A percentile compares a stretch with the other conserved stretches of the same genome.
Conservation (phyloP, 257 asterid species). For the Gentiana straminea region DNA sequence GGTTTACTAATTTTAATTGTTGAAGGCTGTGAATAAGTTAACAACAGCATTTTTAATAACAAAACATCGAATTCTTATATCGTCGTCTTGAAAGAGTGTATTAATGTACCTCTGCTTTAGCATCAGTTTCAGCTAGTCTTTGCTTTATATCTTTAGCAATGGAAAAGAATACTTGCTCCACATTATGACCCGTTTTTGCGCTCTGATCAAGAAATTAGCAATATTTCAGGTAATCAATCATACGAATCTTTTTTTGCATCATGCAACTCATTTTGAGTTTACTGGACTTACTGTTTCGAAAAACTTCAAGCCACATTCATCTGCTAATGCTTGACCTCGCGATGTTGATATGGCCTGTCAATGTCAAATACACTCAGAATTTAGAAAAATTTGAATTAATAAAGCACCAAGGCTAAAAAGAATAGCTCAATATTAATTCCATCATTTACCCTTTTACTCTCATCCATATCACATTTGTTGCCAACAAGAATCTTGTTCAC, state of each 20-base stretch:
- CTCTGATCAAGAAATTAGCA: conserved; percentile 11
- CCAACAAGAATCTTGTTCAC: conserved; percentile 14
- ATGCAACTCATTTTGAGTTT: background rate
- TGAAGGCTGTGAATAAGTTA: background rate
- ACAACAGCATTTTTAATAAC: background rate
- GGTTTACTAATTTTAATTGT: conserved; percentile 3
- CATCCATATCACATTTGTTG: conserved; percentile 15
- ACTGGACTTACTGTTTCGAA: conserved; percentile 16
- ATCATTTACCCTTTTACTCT: conserved; percentile 13
- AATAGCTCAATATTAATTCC: background rate
- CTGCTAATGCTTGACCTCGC: conserved; percentile 22
- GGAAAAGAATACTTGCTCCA: conserved; percentile 26
- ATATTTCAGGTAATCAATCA: too few relatives aligned
- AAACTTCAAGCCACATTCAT: conserved; percentile 17
- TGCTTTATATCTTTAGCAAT: conserved; percentile 23
- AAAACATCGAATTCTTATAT: background rate
- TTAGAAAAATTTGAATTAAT: background rate
- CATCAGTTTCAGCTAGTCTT: conserved; percentile 20
- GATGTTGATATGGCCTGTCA: conserved; percentile 21
- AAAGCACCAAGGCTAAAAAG: background rate
- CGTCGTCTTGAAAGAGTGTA: background rate
- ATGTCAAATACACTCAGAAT: background rate
- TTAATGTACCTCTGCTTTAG: conserved; percentile 18
- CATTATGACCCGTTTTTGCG: conserved; percentile 27
- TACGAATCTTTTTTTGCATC: background rate